These are phyloP conservation scores for Moesziomyces sp. DNA, from an alignment of 1,284 basidiomycete species.

Conservation along the genomic window DNA sequence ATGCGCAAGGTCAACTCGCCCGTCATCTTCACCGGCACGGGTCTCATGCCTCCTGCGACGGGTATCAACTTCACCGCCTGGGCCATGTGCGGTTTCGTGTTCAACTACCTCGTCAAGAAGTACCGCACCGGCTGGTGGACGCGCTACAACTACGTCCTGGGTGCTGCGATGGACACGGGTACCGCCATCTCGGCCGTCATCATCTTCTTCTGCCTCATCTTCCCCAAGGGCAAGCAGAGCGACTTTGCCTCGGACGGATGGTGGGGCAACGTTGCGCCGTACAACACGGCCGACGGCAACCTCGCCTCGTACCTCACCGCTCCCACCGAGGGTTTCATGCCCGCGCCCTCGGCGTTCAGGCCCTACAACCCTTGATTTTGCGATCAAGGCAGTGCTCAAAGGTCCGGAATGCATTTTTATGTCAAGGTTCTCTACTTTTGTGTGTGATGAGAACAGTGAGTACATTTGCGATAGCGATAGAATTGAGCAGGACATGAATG, in stretches of 20 bases:
- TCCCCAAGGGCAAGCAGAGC: slow-evolving; percentile 30
- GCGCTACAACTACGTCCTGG: slow-evolving; percentile 68
- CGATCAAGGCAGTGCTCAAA: too few relatives aligned
- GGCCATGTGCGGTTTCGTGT: slow-evolving; percentile 71
- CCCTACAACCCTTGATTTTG: slow-evolving; percentile 17
- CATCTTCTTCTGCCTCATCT: slow-evolving; percentile 53
- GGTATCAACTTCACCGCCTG: slow-evolving; percentile 62
- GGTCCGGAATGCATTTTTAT: too few relatives aligned
- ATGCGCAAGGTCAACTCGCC: slow-evolving; percentile 58
- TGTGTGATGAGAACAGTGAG: too few relatives aligned
- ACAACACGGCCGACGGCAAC: slow-evolving; percentile 46
- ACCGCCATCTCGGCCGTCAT: slow-evolving; percentile 62
- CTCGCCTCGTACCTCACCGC: slow-evolving; percentile 15
- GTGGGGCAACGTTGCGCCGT: slow-evolving; percentile 62
- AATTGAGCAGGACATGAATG: too few relatives aligned
- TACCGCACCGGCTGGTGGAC: slow-evolving; percentile 68
- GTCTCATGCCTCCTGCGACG: slow-evolving; percentile 66
- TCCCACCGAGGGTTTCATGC: slow-evolving; percentile 25
- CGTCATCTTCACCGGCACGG: slow-evolving; percentile 61
- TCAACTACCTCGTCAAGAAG: slow-evolving; percentile 67
- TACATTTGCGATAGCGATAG: too few relatives aligned
- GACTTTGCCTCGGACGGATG: slow-evolving; percentile 46
- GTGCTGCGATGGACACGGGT: slow-evolving; percentile 68
- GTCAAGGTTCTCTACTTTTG: too few relatives aligned
- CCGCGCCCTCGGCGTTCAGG: slow-evolving; percentile 23